phyloP scores from a whole-genome alignment of 1,139 yeast species.

The Blastobotrys niveus region DNA sequence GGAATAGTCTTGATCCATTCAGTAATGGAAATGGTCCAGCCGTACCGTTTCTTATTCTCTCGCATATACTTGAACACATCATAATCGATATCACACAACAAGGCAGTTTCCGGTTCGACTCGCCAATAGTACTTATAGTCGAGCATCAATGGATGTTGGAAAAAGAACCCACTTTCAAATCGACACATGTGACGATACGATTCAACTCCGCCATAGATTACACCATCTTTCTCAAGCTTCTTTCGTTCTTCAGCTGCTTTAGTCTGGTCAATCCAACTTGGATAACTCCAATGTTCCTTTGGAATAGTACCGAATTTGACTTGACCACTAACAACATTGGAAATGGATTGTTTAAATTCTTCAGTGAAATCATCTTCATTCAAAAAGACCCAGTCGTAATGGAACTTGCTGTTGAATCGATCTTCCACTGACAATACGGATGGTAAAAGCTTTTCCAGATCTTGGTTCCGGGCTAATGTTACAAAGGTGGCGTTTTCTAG shows the following conservation, averaged over 20 bases:
- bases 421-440: constrained; percentile 62
- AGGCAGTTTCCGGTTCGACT: constrained; percentile 61
- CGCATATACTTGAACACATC: constrained; percentile 62
- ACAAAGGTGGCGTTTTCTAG: constrained; percentile 60
- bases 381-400: constrained; percentile 78
- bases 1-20: constrained; percentile 56
- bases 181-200: constrained; percentile 74
- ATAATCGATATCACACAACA: constrained; percentile 58
- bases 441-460: constrained; percentile 50
- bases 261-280: constrained; percentile 58
- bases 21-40: constrained; percentile 60
- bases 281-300: constrained; percentile 64
- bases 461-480: constrained; percentile 64
- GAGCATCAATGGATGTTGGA: constrained; percentile 47
- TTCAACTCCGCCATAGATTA: constrained; percentile 58
- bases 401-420: constrained; percentile 58
- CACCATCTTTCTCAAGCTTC: constrained; percentile 44
- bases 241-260: constrained; percentile 48
- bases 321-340: constrained; percentile 51
- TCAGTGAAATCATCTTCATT: constrained; percentile 57
- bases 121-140: constrained; percentile 67
- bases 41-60: constrained; percentile 54
- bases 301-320: constrained; percentile 59
- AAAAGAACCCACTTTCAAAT: constrained; percentile 63
- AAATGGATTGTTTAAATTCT: constrained; percentile 49